These are phyloP conservation scores for Candida silvatica DNA, from an alignment of 805 yeast species.

Conservation along the genomic window DNA sequence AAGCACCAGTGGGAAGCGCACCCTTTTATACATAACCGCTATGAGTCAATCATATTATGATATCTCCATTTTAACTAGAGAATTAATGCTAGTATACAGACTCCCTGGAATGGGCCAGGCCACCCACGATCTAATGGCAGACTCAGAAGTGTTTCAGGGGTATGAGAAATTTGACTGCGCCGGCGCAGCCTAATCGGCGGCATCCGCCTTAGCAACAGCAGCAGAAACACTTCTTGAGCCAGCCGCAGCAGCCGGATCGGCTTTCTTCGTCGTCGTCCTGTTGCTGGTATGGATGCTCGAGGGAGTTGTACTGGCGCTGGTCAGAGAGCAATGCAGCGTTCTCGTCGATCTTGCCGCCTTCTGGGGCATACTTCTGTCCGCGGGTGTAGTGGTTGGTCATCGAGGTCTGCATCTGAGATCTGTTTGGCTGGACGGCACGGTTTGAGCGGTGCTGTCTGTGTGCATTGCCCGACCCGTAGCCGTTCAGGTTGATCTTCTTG, in stretches of 20 bases:
- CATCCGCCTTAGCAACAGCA: constrained; percentile 3
- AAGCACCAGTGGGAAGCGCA: too few relatives aligned
- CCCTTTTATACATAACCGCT: too few relatives aligned
- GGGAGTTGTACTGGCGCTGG: constrained; percentile 1
- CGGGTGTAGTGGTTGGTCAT: neutral
- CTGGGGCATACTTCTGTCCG: neutral
- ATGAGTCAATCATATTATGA: too few relatives aligned
- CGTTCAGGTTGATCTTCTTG: constrained; percentile 73
- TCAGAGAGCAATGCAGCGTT: constrained; percentile 3
- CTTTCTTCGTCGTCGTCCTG: neutral
- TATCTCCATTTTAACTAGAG: too few relatives aligned
- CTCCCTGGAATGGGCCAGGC: too few relatives aligned
- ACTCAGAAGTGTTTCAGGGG: too few relatives aligned
- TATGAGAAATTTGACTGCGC: neutral
- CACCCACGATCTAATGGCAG: too few relatives aligned
- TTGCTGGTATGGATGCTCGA: neutral
- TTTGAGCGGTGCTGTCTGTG: constrained; percentile 2
- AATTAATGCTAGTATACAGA: too few relatives aligned
- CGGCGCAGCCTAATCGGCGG: too few relatives aligned
- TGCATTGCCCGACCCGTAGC: constrained; percentile 45
- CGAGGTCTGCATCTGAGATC: constrained; percentile 1
- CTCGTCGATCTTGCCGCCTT: constrained; percentile 2
- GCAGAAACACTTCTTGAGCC: constrained; percentile 1
- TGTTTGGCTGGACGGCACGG: neutral
- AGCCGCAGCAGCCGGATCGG: neutral